These are phyloP conservation scores for Cardiospermum halicacabum DNA, from an alignment of 345 rosid genomes.

Conservation along the genomic window DNA sequence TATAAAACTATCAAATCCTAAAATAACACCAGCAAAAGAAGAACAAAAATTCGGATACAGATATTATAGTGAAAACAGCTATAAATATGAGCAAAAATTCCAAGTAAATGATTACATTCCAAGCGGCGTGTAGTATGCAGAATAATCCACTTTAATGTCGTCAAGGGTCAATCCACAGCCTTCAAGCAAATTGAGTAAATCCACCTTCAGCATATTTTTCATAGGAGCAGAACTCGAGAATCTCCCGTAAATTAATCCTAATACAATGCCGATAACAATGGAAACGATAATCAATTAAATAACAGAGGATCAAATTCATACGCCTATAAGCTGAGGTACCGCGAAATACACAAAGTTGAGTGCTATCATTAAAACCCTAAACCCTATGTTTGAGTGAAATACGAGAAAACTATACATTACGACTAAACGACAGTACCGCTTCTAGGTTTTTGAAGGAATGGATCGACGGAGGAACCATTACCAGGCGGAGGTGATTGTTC, in stretches of 20 bases:
- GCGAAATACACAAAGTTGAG: background rate
- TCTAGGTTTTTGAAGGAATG: constrained; percentile 20
- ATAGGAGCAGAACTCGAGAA: constrained; percentile 40
- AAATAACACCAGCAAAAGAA: background rate
- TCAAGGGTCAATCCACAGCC: constrained; percentile 46
- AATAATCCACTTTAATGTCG: constrained; percentile 59
- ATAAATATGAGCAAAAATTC: background rate
- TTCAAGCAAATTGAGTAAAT: constrained; percentile 54
- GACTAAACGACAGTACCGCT: constrained; percentile 10
- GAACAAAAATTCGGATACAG: background rate
- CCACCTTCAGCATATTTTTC: constrained; percentile 52
- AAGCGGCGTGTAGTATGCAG: constrained; percentile 29
- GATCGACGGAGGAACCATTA: constrained; percentile 26
- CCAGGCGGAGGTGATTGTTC: constrained; percentile 37
- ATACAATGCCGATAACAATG: background rate
- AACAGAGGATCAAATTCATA: background rate
- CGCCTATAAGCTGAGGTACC: no score
- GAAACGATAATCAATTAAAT: background rate
- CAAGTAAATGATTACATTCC: constrained; percentile 31
- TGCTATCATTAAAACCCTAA: constrained; percentile 8
- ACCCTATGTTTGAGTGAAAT: constrained; percentile 14
- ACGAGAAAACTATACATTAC: constrained; percentile 5
- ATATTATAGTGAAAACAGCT: background rate
- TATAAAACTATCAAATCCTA: background rate
- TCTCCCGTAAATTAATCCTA: constrained; percentile 46